phyloP scores from a whole-genome alignment of 2,329 filamentous ascomycete species.

The Neopestalotiopsis sp. region DNA sequence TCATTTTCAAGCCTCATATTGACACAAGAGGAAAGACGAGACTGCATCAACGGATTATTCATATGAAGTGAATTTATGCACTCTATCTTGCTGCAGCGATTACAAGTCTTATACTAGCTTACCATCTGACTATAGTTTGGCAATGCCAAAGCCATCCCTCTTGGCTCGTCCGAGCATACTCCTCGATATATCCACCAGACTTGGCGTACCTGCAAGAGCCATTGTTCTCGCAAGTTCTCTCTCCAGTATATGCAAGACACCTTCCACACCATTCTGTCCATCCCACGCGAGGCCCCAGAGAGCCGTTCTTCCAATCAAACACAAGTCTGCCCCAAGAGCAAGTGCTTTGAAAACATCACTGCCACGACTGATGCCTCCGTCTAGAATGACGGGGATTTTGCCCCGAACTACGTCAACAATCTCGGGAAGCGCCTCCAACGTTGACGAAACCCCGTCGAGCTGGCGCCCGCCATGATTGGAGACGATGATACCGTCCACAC shows the following conservation, averaged over 20 bases:
- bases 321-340: conserved; percentile 24
- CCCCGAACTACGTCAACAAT: conserved; percentile 53
- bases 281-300: conserved; percentile 20
- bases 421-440: conserved; percentile 45
- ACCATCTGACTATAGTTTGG: neutral
- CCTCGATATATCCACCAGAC: conserved; percentile 1
- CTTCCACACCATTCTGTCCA: conserved; percentile 3
- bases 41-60: too few species aligned
- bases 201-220: conserved; percentile 15
- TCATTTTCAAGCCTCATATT: too few species aligned
- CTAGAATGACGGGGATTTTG: conserved; percentile 41
- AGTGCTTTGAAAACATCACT: conserved; percentile 26
- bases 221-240: conserved; percentile 23
- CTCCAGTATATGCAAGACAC: conserved; percentile 19
- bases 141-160: conserved; percentile 3
- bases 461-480: conserved; percentile 54
- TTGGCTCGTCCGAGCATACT: neutral
- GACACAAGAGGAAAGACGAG: too few species aligned
- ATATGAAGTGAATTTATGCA: too few species aligned
- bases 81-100: too few species aligned
- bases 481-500: conserved; percentile 46
- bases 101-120: neutral
- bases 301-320: conserved; percentile 20
- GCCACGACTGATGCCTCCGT: conserved; percentile 11
- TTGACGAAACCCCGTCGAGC: conserved; percentile 49